Evolutionary conservation across 352 stramenopile species (phyloP).

Genomic region (Phytophthora multivora): DNA sequence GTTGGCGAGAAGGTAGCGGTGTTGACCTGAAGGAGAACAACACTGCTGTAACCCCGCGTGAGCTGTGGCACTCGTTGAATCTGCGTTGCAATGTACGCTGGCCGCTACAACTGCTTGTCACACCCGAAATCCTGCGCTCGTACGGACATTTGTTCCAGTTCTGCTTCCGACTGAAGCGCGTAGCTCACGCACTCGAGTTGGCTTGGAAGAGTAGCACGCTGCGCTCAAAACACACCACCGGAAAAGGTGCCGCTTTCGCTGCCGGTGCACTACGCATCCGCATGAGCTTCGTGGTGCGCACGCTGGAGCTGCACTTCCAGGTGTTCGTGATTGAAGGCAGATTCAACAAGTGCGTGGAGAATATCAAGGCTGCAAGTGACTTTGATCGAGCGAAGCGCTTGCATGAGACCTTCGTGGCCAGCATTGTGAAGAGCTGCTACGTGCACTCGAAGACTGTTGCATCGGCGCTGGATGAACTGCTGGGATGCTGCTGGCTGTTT

Average conservation of each 20-base stretch:
- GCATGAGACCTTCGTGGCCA: constrained; percentile 73
- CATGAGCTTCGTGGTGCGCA: constrained; percentile 81
- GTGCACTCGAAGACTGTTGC: constrained; percentile 69
- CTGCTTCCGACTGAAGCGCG: constrained; percentile 77
- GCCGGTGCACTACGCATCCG: constrained; percentile 54
- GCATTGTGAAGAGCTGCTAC: constrained; percentile 71
- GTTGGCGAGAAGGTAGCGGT: constrained; percentile 21
- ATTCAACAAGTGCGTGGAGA: constrained; percentile 57
- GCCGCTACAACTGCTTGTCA: constrained; percentile 74
- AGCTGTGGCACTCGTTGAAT: constrained; percentile 63
- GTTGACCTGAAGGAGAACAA: constrained; percentile 41
- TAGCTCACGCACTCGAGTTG: constrained; percentile 64
- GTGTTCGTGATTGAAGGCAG: constrained; percentile 77
- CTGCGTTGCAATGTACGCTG: constrained; percentile 60
- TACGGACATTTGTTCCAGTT: constrained; percentile 84
- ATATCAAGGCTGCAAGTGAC: constrained; percentile 56
- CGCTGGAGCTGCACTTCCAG: constrained; percentile 77
- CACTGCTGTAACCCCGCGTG: constrained; percentile 42
- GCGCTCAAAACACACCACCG: constrained; percentile 30
- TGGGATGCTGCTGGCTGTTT: constrained; percentile 74
- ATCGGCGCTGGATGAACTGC: constrained; percentile 60
- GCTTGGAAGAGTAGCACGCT: constrained; percentile 62
- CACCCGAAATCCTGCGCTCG: constrained; percentile 51
- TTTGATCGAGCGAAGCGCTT: constrained; percentile 75
- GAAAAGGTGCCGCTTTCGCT: constrained; percentile 18